Evolutionary conservation across 2,329 filamentous ascomycete genomes (phyloP), one percentile per base, ranked within the genome.

Genomic region (Lachnellula arida): DNA sequence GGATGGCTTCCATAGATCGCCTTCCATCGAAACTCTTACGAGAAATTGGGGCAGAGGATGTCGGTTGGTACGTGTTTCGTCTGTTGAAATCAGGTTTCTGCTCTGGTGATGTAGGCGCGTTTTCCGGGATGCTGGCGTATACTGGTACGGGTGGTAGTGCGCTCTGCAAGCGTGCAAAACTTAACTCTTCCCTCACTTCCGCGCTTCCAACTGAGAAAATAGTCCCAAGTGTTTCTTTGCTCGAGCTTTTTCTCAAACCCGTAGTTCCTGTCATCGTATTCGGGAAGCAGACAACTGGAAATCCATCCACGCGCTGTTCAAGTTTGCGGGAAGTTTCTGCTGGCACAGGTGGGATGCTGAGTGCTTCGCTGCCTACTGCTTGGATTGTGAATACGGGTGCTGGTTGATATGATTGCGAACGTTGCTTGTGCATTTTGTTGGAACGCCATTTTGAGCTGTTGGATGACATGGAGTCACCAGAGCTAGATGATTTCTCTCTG

Each of bases 151-250:
- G 53, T 15, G 65, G 65, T 15, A 66, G 50, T 17, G 59, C 55
- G 28, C 56, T 59, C 25, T 67, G 63, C 9, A 66, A 28, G 43
- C 60, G 54, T 8, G 54, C 55, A 44, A 64, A 60, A 48, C 56
- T 59, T 9, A 62, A 42, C 43, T 67, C 66, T 17, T 64, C 64
- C 23, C 61, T 54, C 8, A 58, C 46, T 49, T 70, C 65, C 2
- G 58, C 55, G 35, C 60, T 64, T n/a, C 63, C 66, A 35, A 68
- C 63, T 3, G 63, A 65, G 17, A 65, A 64, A 5, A 67, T 67
- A 3, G 65, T 69, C 0, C 56, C 60, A 15, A 68, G 51, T 9
- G 67, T 69, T 43, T 70, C 67, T 39, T 66, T 68, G 39, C 60
- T 58, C 7, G 39, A 50, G 46, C 49, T 52, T 37, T 51, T 60